Evolutionary conservation across 2,329 filamentous ascomycete species (phyloP).

Genomic region (Botryotinia convoluta): DNA sequence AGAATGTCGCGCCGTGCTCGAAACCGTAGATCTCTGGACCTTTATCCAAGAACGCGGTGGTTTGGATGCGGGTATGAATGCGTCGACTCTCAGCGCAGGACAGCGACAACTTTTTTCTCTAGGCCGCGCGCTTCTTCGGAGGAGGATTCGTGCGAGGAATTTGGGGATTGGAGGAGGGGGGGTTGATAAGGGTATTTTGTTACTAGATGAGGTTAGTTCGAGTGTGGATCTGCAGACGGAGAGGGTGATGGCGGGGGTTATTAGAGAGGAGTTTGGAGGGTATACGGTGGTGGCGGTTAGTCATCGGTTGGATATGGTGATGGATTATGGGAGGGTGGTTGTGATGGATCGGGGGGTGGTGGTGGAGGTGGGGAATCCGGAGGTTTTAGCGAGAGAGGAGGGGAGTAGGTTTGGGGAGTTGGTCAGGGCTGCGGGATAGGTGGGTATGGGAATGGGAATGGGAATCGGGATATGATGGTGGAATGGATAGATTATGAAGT

Average conservation of each 20-base stretch:
- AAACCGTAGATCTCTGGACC: background rate
- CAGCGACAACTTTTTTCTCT: background rate
- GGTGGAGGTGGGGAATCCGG: background rate
- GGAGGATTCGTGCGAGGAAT: background rate
- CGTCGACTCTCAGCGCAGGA: background rate
- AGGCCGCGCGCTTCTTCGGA: background rate
- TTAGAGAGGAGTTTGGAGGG: background rate
- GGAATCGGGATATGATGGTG: no score
- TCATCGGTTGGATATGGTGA: background rate
- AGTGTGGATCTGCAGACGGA: background rate
- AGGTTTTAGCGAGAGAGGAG: background rate
- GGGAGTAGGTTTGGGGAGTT: background rate
- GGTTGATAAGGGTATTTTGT: background rate
- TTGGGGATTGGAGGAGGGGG: background rate
- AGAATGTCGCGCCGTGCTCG: background rate
- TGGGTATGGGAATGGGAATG: no score
- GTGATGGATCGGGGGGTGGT: background rate
- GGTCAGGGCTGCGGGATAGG: background rate
- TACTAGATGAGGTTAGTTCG: background rate
- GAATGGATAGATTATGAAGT: no score
- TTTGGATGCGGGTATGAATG: background rate
- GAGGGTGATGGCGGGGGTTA: background rate
- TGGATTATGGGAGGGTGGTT: background rate
- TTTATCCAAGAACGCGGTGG: background rate
- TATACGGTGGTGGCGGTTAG: background rate